Evolutionary conservation across 1,139 yeast species (phyloP).

Genomic region (Protomyces inundatus): DNA sequence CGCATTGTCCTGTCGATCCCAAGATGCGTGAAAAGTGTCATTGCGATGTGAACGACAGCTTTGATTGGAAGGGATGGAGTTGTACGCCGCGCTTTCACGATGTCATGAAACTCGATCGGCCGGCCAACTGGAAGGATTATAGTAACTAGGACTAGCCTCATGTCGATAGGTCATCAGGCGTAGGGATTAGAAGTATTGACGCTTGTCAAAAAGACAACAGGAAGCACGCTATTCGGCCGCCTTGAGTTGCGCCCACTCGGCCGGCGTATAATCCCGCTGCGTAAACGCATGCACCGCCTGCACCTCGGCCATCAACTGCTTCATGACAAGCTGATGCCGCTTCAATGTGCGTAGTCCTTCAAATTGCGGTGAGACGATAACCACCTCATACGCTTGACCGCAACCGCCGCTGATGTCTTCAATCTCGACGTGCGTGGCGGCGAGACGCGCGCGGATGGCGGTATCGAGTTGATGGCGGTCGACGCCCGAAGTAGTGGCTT

Average conservation of each 20-base stretch:
- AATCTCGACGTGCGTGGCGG: conserved; percentile 23
- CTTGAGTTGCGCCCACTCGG: conserved; percentile 35
- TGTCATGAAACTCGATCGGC: conserved; percentile 18
- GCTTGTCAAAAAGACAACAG: too few species aligned
- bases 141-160: neutral
- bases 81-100: conserved; percentile 23
- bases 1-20: conserved; percentile 65
- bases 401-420: conserved; percentile 54
- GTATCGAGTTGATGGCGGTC: conserved; percentile 15
- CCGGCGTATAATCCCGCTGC: conserved; percentile 48
- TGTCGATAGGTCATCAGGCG: neutral
- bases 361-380: conserved; percentile 74
- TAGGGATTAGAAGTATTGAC: neutral
- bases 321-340: conserved; percentile 82
- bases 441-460: conserved; percentile 19
- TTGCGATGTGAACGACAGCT: conserved; percentile 69
- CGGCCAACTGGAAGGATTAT: conserved; percentile 21
- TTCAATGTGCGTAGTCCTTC: conserved; percentile 76
- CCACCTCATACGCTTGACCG: conserved; percentile 75
- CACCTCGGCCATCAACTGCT: conserved; percentile 71
- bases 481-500: conserved; percentile 20
- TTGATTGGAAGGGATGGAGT: conserved; percentile 81
- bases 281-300: conserved; percentile 89
- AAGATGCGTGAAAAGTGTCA: conserved; percentile 48
- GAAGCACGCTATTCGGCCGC: conserved; percentile 7